Evolutionary conservation across 2,329 filamentous ascomycete genomes (phyloP).

Genomic region (Pezicula carpinea): DNA sequence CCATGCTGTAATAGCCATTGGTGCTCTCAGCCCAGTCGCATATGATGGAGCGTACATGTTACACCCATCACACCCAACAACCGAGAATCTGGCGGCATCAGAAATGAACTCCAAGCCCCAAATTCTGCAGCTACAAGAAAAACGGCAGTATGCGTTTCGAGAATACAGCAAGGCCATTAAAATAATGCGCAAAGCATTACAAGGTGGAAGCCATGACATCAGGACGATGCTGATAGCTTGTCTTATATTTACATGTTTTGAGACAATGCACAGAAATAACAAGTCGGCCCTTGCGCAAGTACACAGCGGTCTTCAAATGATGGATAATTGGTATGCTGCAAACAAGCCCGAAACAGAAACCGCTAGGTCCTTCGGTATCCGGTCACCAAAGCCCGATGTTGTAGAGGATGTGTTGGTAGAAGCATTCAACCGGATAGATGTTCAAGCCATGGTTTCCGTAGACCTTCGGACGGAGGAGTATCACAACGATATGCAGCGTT

Average conservation of each 20-base stretch:
- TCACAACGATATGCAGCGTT: neutral
- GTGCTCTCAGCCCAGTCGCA: constrained; percentile 58
- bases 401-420: constrained; percentile 4
- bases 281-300: constrained; percentile 55
- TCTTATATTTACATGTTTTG: constrained; percentile 60
- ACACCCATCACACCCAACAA: constrained; percentile 33
- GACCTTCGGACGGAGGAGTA: constrained; percentile 1
- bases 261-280: constrained; percentile 59
- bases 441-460: constrained; percentile 6
- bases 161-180: constrained; percentile 53
- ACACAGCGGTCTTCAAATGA: constrained; percentile 38
- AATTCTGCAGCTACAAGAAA: constrained; percentile 31
- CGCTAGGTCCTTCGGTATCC: neutral
- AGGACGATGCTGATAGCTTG: constrained; percentile 55
- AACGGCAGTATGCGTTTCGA: constrained; percentile 54
- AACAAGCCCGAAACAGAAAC: neutral
- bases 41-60: constrained; percentile 40
- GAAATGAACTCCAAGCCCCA: constrained; percentile 10
- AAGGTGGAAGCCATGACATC: constrained; percentile 34
- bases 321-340: constrained; percentile 1
- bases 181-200: constrained; percentile 38
- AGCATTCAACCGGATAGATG: constrained; percentile 6
- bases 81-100: constrained; percentile 7
- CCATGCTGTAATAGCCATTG: constrained; percentile 59
- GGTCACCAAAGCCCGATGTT: neutral